Evolutionary conservation across 768 basidiomycete genomes (phyloP), one percentile per base, ranked within the genome.

Genomic region (Mrakia blollopis): DNA sequence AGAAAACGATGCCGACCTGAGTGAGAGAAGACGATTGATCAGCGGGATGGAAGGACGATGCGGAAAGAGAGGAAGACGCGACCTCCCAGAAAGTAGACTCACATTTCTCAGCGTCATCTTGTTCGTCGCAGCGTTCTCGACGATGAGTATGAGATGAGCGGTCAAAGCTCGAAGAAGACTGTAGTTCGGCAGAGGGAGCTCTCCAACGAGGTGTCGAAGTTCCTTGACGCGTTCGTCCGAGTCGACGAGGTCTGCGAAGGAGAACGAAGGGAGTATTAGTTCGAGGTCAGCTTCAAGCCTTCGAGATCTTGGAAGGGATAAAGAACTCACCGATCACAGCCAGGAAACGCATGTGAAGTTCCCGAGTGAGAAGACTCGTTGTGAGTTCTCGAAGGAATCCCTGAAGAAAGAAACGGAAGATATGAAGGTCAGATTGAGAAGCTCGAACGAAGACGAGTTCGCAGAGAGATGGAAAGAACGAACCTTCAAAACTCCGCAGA

Each of bases 31-130:
- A 28, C 60, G 61, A 28, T 1, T n/a, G 6, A 39, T 68, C 39
- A 68, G 65, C 65, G 32, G 37, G 32, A 62, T 14, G 44, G 10
- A n/a, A 14, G 30, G 21, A 63, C 35, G 63, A 39, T 35, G n/a
- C 4, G 13, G n/a, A 13, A n/a, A n/a, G 37, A 21, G 32, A n/a
- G 23, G 7, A 50, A 21, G 47, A 50, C 47, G 61, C 25, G 61
- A 35, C 35, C n/a, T n/a, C n/a, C n/a, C n/a, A n/a, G n/a, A n/a
- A n/a, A n/a, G n/a, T 9, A 21, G 11, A 30, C 75, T 76, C 52
- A 76, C 93, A 83, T 99, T 99, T 65, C 96, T 90, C 89, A 98
- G 91, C 60, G 92, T 95, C 97, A 99, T 99, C 86, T 95, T 98
- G 89, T 97, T 97, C 77, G 91, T 85, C 61, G 87, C 81, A 25